Evolutionary conservation across 257 asterid species (phyloP).

Genomic region (Solanum chmielewskii): DNA sequence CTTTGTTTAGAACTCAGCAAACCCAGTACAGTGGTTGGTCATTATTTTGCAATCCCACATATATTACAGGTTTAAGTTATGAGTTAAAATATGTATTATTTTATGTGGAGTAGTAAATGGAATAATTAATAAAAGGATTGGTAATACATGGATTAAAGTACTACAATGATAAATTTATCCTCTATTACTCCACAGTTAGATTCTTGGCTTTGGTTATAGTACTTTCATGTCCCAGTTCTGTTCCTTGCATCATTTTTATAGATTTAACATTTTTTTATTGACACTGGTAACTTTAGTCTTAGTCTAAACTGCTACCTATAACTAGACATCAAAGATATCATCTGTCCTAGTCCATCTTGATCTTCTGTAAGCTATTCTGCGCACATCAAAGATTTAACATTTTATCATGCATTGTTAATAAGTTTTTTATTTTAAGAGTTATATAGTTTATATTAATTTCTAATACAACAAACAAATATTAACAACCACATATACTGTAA

Average conservation of each 20-base stretch:
- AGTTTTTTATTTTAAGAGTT: background rate
- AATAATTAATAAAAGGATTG: background rate
- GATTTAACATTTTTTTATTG: background rate
- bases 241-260: background rate
- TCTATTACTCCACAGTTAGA: background rate
- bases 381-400: background rate
- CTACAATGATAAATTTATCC: background rate
- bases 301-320: too few species aligned
- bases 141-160: background rate
- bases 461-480: background rate
- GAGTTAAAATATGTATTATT: background rate
- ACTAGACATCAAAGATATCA: too few species aligned
- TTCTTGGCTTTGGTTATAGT: background rate
- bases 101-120: background rate
- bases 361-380: too few species aligned
- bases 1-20: background rate
- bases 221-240: background rate
- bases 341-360: too few species aligned
- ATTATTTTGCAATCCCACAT: background rate
- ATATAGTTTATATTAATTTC: background rate
- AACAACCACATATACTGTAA: too few species aligned
- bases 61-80: background rate
- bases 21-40: background rate
- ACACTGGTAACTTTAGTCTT: too few species aligned
- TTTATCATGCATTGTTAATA: background rate